Percentiles rank a stretch among this genome's conserved stretches.
Conservation (phyloP, 108 stramenopile species). For the Cyclotella baltica region DNA sequence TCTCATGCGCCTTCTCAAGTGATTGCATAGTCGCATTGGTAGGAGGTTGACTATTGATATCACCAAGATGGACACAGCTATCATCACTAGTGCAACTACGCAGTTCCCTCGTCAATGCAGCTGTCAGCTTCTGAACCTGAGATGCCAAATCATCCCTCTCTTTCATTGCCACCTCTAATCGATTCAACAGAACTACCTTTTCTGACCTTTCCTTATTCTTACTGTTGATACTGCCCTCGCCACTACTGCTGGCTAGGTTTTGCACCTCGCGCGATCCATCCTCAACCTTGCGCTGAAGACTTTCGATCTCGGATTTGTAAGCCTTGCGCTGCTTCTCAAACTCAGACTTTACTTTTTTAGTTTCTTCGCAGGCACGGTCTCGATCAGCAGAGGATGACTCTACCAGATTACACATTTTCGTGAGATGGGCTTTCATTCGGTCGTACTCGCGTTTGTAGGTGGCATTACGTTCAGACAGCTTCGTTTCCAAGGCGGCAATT, state of each 20-base stretch:
- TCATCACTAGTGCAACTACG: neutral
- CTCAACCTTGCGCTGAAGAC: constrained; percentile 18
- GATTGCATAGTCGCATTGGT: neutral
- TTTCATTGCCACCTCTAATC: neutral
- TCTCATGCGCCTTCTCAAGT: neutral
- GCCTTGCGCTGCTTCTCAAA: neutral
- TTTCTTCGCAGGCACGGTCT: constrained; percentile 15
- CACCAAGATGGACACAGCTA: neutral
- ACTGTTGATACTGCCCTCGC: neutral
- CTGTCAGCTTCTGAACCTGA: neutral
- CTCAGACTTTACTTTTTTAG: constrained; percentile 9
- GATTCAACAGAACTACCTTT: neutral
- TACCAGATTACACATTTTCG: constrained; percentile 20
- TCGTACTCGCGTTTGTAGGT: constrained; percentile 10
- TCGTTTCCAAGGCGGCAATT: neutral
- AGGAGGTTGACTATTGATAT: neutral
- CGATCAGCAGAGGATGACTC: constrained; percentile 25
- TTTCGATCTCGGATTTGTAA: constrained; percentile 18
- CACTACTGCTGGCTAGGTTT: neutral
- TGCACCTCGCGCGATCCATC: constrained; percentile 2
- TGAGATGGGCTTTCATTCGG: constrained; percentile 15
- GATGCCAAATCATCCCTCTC: constrained; percentile 10
- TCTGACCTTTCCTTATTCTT: neutral
- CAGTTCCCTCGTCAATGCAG: neutral
- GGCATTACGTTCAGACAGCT: constrained; percentile 7